Base-by-base conservation (phyloP, 208 protist species). In the Angomonas ambiguus region DNA sequence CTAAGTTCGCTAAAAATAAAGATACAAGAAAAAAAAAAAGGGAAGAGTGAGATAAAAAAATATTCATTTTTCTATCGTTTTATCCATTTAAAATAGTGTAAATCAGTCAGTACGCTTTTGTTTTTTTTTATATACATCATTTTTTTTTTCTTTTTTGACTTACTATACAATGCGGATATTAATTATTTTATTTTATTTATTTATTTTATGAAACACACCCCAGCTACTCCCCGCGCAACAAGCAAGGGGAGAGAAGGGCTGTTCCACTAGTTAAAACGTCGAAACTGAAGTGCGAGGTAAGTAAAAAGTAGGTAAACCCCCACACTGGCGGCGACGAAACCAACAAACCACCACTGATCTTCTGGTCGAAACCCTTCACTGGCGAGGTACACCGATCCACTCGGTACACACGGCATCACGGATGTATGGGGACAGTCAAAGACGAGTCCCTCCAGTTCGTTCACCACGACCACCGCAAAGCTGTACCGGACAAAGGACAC, bases 401-500 rank as follows among this genome's bases (percentile, higher is more conserved):
- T 75, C 24, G 62, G 57, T 10, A 88, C 61, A 63, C 80, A 88
- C 0, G 71, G 69, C 18, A 48, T 58, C 24, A 51, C 8, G 6
- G 51, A 48, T 18, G 65, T 11, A 25, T 45, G 3, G 5, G 74
- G 41, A 42, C 83, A 92, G 33, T 51, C 61, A 22, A 90, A 63
- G 8, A 34, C 51, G 24, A 90, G 66, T 11, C 81, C 84, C 24
- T 81, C 73, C 42, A 95, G 90, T 65, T 95, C 86, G 68, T 89
- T 93, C 8, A 83, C 66, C 25, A 90, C 83, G 6, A 88, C 25
- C 4, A 65, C 77, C 1, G 67, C 71, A 53, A 91, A 83, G 30
- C 71, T 77, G 65, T 84, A 93, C 32, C 87, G 80, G 8, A 83
- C 73, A 55, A 90, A 88, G 35, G 83, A 90, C 28, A 90, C 60